Base-by-base conservation (phyloP, 2,329 filamentous ascomycete species). In the Colletotrichum trifolii region DNA sequence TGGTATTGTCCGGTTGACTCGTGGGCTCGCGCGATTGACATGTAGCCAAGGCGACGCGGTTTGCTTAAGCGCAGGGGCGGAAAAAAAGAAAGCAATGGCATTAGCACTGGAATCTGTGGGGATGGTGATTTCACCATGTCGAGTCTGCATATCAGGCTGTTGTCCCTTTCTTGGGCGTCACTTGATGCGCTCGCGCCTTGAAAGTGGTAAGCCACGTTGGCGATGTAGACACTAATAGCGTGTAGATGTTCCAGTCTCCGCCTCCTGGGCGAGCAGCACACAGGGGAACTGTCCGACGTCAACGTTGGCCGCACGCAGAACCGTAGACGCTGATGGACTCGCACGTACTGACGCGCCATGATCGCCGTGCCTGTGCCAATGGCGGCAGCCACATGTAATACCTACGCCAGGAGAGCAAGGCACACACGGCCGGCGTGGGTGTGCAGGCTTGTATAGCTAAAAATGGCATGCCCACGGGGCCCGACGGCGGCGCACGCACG, bases 51-150 rank as follows among this genome's bases (percentile, higher is more conserved):
- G 52, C 47, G 35, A 47, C 46, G 25, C 47, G 45, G 35, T 39
- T 15, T 56, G 58, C 58, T 63, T 56, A 57, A 59, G 15, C 36
- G 40, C 40, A 17, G 25, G 25, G 57, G 46, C 56, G 42, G 17
- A 3, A 33, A 62, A 61, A 62, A 56, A 62, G 58, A 62, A 63
- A 66, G 53, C 40, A 47, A 62, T 35, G 25, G 53, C 40, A 39
- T 54, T 62, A 48, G 4, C 25, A 25, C 25, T 25, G 25, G 25
- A 42, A 52, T 50, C 35, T 47, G 52, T 65, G 62, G 52, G 38
- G 61, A 50, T 12, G 5, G 15, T 8, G 38, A 43, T 60, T 36
- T 50, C 33, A 49, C 34, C 35, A 25, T 5, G 43, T n/a, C 42
- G 15, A 35, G 12, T 40, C 46, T 49, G 3, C 53, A 13, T 50